phyloP scores from a whole-genome alignment of 176 grass and related monocot species.

The Triticum timopheevii region DNA sequence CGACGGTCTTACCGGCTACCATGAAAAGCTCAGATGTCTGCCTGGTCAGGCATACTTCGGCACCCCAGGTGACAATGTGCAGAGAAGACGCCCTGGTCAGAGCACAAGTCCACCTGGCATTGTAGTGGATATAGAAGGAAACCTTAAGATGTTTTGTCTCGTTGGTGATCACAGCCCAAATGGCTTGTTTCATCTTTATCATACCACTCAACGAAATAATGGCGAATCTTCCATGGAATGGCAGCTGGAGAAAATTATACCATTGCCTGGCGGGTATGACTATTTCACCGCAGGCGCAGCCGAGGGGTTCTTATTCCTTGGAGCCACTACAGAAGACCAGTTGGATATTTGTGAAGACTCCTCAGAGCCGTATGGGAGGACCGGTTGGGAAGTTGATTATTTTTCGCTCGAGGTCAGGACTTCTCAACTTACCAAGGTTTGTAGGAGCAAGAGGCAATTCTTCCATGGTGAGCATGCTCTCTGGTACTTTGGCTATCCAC shows the following conservation, averaged over 20 bases:
- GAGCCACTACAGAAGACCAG: not conserved
- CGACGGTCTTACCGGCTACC: not conserved
- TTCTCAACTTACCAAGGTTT: not conserved
- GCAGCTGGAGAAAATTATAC: not conserved
- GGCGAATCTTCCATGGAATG: not conserved
- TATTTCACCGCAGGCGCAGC: not conserved
- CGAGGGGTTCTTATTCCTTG: not conserved
- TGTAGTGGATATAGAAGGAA: not conserved
- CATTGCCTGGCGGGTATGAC: not conserved
- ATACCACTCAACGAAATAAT: not conserved
- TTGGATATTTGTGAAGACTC: not conserved
- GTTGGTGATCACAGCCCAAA: not conserved
- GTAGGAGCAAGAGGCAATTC: not conserved
- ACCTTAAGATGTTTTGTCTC: not conserved
- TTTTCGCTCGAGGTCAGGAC: not conserved
- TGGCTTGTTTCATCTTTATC: not conserved
- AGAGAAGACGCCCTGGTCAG: not conserved
- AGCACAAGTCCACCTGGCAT: not conserved
- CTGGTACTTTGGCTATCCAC: not conserved
- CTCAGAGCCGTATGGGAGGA: not conserved
- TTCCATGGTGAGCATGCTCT: not conserved
- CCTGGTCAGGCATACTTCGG: not conserved
- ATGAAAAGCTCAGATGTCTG: not conserved
- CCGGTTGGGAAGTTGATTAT: not conserved
- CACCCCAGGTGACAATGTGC: not conserved